phyloP scores from a whole-genome alignment of 345 rosid species.

The Hibiscus trionum region DNA sequence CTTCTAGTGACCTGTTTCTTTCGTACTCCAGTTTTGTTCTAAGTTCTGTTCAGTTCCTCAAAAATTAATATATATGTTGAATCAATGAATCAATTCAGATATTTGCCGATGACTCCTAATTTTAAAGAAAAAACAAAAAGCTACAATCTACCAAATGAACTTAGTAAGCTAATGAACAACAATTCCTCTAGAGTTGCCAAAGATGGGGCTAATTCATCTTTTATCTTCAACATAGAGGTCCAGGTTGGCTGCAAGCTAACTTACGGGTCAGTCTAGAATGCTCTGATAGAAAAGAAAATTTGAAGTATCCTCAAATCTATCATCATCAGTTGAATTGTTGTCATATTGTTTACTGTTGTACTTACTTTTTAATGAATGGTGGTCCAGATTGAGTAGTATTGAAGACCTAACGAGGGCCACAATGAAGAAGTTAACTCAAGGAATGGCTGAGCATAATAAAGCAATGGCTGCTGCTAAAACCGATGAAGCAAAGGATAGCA shows the following conservation, averaged over 20 bases:
- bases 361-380: background rate
- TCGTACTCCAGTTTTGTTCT: background rate
- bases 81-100: background rate
- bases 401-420: conserved; percentile 93
- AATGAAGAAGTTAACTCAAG: conserved; percentile 87
- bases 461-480: conserved; percentile 94
- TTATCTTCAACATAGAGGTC: background rate
- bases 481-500: conserved; percentile 70
- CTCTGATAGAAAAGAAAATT: background rate
- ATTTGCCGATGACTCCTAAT: background rate
- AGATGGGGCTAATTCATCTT: background rate
- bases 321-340: background rate
- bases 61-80: background rate
- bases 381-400: conserved; percentile 62
- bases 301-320: background rate
- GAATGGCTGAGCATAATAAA: conserved; percentile 88
- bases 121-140: background rate
- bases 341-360: background rate
- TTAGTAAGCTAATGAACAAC: background rate
- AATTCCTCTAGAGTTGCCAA: background rate
- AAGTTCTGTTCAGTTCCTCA: background rate
- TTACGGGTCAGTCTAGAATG: background rate
- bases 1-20: background rate
- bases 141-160: background rate
- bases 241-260: background rate